These are phyloP conservation scores for Cardamine occulta DNA, from an alignment of 345 rosid genomes.

Conservation along the genomic window DNA sequence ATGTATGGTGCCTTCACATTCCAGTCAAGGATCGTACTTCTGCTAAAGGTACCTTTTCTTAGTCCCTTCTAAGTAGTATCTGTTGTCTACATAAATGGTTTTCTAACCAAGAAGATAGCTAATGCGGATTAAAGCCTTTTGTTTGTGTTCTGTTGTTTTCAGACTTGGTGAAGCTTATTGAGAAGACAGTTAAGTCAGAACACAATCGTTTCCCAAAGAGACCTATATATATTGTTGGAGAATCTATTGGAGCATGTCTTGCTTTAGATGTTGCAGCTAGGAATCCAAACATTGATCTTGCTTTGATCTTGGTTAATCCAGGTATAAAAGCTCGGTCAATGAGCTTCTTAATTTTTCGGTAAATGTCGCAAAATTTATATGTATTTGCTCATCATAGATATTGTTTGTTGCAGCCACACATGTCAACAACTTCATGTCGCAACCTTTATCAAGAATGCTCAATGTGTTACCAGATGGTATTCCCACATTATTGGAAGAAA, in stretches of 20 bases:
- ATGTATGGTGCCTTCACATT: slow-evolving; percentile 72
- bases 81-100: background rate
- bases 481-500: slow-evolving; percentile 44
- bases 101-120: background rate
- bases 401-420: slow-evolving; percentile 49
- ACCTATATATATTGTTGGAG: slow-evolving; percentile 69
- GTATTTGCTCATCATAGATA: slow-evolving; percentile 3
- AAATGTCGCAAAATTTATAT: background rate
- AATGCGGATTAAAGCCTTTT: background rate
- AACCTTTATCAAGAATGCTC: slow-evolving; percentile 47
- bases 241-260: slow-evolving; percentile 64
- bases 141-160: slow-evolving; percentile 19
- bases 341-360: background rate
- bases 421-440: slow-evolving; percentile 49
- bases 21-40: slow-evolving; percentile 66
- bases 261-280: slow-evolving; percentile 64
- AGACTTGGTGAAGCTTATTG: slow-evolving; percentile 61
- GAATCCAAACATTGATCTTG: slow-evolving; percentile 56
- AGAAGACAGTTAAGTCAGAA: slow-evolving; percentile 52
- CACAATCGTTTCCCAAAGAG: slow-evolving; percentile 47
- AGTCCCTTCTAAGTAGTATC: background rate
- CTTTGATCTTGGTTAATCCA: slow-evolving; percentile 63
- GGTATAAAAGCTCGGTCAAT: slow-evolving; percentile 39
- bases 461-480: slow-evolving; percentile 49
- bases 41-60: slow-evolving; percentile 45